phyloP scores from a whole-genome alignment of 371 early-diverging fungal genomes.

The Nematocida parisii region DNA sequence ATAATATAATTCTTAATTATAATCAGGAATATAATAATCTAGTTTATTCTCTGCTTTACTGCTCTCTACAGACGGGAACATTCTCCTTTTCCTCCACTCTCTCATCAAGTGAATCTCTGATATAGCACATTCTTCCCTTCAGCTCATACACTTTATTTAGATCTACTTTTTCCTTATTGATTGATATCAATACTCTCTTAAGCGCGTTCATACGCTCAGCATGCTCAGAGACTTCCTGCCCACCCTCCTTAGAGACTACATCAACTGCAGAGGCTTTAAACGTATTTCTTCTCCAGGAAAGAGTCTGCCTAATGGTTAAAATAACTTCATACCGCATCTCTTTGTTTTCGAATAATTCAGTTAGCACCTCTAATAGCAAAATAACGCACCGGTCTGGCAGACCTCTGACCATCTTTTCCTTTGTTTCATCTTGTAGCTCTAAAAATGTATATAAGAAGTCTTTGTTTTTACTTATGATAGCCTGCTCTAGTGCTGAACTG shows the following conservation, averaged over 20 bases:
- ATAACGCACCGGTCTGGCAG: slow-evolving; percentile 13
- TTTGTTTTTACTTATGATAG: slow-evolving; percentile 38
- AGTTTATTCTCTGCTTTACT: slow-evolving; percentile 27
- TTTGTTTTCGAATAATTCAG: slow-evolving; percentile 44
- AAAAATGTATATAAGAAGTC: slow-evolving; percentile 51
- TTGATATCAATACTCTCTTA: slow-evolving; percentile 24
- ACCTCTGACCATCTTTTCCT: slow-evolving; percentile 29
- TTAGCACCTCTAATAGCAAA: slow-evolving; percentile 36
- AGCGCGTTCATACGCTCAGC: not conserved
- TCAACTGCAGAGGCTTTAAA: slow-evolving; percentile 5
- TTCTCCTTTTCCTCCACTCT: slow-evolving; percentile 45
- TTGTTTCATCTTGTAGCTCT: slow-evolving; percentile 15
- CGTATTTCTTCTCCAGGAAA: slow-evolving; percentile 40
- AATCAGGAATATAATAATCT: not conserved
- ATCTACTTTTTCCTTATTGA: slow-evolving; percentile 52
- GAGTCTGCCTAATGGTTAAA: not conserved
- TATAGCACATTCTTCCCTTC: slow-evolving; percentile 22
- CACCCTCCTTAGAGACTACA: slow-evolving; percentile 7
- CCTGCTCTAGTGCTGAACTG: slow-evolving; percentile 48
- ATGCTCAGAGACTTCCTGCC: not conserved
- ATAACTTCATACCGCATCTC: slow-evolving; percentile 52
- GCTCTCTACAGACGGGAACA: slow-evolving; percentile 51
- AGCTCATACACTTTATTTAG: slow-evolving; percentile 55
- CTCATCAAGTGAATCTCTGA: slow-evolving; percentile 29
- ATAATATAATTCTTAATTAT: not conserved